Base-by-base conservation (phyloP, 2,329 filamentous ascomycete species). In the Pseudogymnoascus sp. region DNA sequence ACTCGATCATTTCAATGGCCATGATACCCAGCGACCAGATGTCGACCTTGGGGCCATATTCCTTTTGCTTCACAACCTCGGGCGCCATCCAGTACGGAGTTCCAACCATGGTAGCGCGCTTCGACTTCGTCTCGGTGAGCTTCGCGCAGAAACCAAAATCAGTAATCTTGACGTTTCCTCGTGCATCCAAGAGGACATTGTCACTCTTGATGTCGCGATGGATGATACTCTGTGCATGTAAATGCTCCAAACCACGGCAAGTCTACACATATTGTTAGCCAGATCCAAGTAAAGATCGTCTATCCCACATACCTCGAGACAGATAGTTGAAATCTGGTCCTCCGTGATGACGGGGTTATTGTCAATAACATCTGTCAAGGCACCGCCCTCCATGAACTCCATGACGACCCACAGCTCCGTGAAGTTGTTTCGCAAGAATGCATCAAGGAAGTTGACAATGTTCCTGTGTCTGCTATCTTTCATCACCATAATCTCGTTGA, bases 21-120 rank as follows among this genome's bases (percentile, higher is more conserved):
- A 97, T 99, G 77, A 99, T 99, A 71, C 94, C 94, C 64, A 99
- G 80, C 30, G 92, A 97, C 94, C 94, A 99, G 72, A 97, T 96
- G 72, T 99, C 94, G 65, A 97, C 94, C 81, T 97, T 97, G 72
- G 90, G 89, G 38, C 93, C 94, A 71, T 99, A 99, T 75, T 97
- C 93, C 79, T 97, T 97, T 75, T 97, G 94, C 79, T 97, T 97
- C 73, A 99, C 94, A 47, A 99, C 94, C 76, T 99, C 94, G 37
- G 94, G 94, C 7, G 94, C 94, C 94, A 99, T 99, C 94, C 94
- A 99, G 81, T 97, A 99, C 14, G 94, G 94, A 35, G 94, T 99
- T 66, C 94, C 94, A 61, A 99, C 94, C 94, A 99, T 97, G 62
- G 94, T 99, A 43, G 93, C 92, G 74, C 94, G 92, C 82, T 99